Evolutionary conservation across 208 protist species (phyloP).

Genomic region (Trypanosoma congolense): DNA sequence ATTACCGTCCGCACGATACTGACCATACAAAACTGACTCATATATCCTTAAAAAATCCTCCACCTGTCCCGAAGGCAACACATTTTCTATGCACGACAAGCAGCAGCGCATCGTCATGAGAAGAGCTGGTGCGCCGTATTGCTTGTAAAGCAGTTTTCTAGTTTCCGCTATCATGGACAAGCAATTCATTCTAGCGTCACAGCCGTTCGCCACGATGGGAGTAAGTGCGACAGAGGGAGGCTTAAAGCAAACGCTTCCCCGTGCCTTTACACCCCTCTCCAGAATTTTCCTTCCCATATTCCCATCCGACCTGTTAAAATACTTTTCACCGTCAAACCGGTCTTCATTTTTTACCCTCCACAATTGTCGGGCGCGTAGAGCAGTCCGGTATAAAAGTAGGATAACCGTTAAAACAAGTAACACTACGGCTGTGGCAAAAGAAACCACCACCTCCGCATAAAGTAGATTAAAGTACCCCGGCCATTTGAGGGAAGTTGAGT

Average conservation of each 20-base stretch:
- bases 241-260: slow-evolving; percentile 49
- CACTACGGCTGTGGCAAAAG: slow-evolving; percentile 59
- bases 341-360: slow-evolving; percentile 55
- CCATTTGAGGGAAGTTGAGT: not conserved
- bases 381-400: slow-evolving; percentile 60
- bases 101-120: slow-evolving; percentile 89
- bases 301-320: slow-evolving; percentile 45
- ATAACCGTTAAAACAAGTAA: slow-evolving; percentile 51
- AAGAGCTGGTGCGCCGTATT: slow-evolving; percentile 49
- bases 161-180: slow-evolving; percentile 73
- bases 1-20: slow-evolving; percentile 53
- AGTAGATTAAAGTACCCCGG: slow-evolving; percentile 19
- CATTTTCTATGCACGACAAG: slow-evolving; percentile 68
- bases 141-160: slow-evolving; percentile 36
- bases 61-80: slow-evolving; percentile 41
- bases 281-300: slow-evolving; percentile 57
- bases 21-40: slow-evolving; percentile 72
- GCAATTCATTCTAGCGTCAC: slow-evolving; percentile 68
- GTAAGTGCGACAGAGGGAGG: slow-evolving; percentile 61
- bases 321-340: slow-evolving; percentile 73
- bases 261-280: slow-evolving; percentile 57
- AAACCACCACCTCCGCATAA: slow-evolving; percentile 74
- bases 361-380: slow-evolving; percentile 38
- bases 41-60: slow-evolving; percentile 79
- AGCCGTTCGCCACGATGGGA: slow-evolving; percentile 53